Conservation (phyloP, 2,329 filamentous ascomycete genomes). For the Ceratocystis colombiana region DNA sequence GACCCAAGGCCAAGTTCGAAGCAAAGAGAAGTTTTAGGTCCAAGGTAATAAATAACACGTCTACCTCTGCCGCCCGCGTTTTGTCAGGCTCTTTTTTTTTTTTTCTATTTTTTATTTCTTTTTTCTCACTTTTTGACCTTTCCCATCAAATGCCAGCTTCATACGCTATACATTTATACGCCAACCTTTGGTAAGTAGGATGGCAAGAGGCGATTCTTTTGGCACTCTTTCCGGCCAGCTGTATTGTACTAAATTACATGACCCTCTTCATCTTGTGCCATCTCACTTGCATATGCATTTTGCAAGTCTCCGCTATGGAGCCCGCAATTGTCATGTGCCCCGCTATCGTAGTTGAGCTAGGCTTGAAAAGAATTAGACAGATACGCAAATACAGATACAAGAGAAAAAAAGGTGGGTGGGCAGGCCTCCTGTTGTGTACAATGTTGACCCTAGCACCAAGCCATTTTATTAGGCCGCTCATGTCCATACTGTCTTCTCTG, state of each 20-base stretch:
- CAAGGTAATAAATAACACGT: background rate
- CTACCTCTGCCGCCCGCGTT: background rate
- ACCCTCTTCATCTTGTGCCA: background rate
- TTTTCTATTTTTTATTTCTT: background rate
- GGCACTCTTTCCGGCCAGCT: background rate
- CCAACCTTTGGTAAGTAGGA: background rate
- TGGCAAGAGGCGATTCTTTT: background rate
- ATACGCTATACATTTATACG: background rate
- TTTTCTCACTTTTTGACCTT: background rate
- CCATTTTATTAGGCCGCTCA: background rate
- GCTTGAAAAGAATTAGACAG: background rate
- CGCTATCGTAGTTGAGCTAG: background rate
- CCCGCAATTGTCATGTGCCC: background rate
- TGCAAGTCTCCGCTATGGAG: slow-evolving; percentile 1
- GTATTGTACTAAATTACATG: background rate
- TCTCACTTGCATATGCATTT: background rate
- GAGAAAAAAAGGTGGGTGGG: background rate
- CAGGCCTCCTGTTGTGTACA: slow-evolving; percentile 2
- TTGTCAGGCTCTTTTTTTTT: background rate
- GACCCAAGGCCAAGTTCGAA: slow-evolving; percentile 13
- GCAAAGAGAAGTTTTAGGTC: background rate
- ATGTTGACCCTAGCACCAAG: slow-evolving; percentile 1
- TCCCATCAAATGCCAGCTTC: background rate
- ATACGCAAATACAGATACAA: background rate
- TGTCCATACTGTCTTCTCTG: background rate